phyloP scores from a whole-genome alignment of 208 protist genomes.

The Phytomonas serpens region DNA sequence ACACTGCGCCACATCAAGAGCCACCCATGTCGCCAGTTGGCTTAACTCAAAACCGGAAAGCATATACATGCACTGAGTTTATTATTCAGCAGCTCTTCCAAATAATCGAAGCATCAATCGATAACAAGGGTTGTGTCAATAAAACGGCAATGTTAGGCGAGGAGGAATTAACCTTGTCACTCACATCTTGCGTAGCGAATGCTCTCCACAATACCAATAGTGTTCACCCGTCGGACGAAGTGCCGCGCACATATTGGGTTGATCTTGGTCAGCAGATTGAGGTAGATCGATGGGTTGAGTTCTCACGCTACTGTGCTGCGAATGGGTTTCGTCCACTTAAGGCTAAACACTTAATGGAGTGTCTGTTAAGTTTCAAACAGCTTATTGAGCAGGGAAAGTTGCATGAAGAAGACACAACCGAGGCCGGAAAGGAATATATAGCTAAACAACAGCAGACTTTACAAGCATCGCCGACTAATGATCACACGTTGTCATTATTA shows the following conservation, averaged over 20 bases:
- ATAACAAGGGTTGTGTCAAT: not conserved
- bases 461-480: not conserved
- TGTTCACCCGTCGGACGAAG: not conserved
- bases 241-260: constrained; percentile 31
- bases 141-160: not conserved
- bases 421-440: not conserved
- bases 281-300: constrained; percentile 57
- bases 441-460: not conserved
- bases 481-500: not conserved
- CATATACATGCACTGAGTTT: not conserved
- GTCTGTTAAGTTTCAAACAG: constrained; percentile 11
- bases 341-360: constrained; percentile 54
- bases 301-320: constrained; percentile 53
- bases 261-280: constrained; percentile 57
- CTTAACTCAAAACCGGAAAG: not conserved
- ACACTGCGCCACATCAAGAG: not conserved
- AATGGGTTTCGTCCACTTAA: constrained; percentile 45
- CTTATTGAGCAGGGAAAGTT: not conserved
- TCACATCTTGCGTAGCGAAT: constrained; percentile 36
- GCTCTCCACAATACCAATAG: constrained; percentile 29
- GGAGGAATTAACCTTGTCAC: constrained; percentile 14
- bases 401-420: not conserved
- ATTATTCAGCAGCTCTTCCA: not conserved
- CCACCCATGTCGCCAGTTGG: not conserved
- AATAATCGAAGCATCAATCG: not conserved